A percentile compares a stretch with the other conserved stretches of the same genome.
These are phyloP conservation scores for Wallacemonas collosoma DNA, from an alignment of 208 protist species.

Conservation along the genomic window DNA sequence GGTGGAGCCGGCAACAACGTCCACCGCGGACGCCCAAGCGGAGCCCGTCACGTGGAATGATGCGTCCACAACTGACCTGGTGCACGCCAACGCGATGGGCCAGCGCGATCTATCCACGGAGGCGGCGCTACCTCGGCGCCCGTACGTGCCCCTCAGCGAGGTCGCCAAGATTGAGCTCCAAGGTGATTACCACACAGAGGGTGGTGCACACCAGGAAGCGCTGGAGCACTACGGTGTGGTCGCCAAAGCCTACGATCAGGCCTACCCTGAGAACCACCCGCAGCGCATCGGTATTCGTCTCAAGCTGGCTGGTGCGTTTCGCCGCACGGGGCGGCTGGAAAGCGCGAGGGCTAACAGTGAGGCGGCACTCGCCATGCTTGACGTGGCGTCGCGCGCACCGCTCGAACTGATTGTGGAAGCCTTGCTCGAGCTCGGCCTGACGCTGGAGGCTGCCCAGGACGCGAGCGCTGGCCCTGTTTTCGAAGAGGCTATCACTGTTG, in stretches of 20 bases:
- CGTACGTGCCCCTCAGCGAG: slow-evolving; percentile 81
- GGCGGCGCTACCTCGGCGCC: slow-evolving; percentile 19
- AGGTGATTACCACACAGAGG: slow-evolving; percentile 86
- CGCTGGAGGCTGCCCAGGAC: slow-evolving; percentile 49
- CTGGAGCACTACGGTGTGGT: slow-evolving; percentile 90
- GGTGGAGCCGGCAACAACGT: not conserved
- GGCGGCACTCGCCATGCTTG: slow-evolving; percentile 65
- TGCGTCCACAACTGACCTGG: slow-evolving; percentile 63
- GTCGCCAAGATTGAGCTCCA: slow-evolving; percentile 87
- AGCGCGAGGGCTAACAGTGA: slow-evolving; percentile 71
- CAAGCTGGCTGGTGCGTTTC: slow-evolving; percentile 80
- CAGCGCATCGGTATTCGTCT: slow-evolving; percentile 71
- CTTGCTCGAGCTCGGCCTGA: slow-evolving; percentile 80
- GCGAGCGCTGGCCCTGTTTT: slow-evolving; percentile 54
- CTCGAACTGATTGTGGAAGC: slow-evolving; percentile 87
- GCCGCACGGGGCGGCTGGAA: slow-evolving; percentile 65
- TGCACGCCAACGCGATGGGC: slow-evolving; percentile 39
- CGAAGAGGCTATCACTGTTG: slow-evolving; percentile 75
- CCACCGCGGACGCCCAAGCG: slow-evolving; percentile 4
- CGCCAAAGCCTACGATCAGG: slow-evolving; percentile 81
- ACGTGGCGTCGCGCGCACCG: slow-evolving; percentile 43
- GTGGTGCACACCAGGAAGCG: slow-evolving; percentile 83
- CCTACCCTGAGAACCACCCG: slow-evolving; percentile 79
- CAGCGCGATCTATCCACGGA: slow-evolving; percentile 3
- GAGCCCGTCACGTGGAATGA: slow-evolving; percentile 64